Evolutionary conservation across 1,284 basidiomycete species (phyloP), one percentile per base, ranked within the genome.

Genomic region (Chalciporus sp.): DNA sequence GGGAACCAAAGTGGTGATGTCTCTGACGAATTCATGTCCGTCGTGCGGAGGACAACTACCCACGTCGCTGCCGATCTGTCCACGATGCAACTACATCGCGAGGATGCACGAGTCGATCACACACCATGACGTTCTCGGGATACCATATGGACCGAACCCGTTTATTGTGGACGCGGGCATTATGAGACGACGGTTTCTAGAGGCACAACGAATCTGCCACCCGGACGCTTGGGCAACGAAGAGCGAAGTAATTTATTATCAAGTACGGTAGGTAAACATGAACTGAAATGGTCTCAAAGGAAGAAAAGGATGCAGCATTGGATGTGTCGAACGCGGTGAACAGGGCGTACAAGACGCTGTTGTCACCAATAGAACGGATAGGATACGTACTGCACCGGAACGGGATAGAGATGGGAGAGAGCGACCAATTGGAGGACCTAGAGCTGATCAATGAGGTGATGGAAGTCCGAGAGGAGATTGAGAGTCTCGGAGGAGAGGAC

Each of bases 391-490:
- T 96, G 12, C 73, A 78, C 27, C 76, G 77, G 49, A 81, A 91
- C 59, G 84, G 86, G 7, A 59, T 82, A 33, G 77, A 78, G 9
- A 76, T 86, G 28, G 76, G 76, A 3, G 94, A 96, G 72, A 76
- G 75, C n/a, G 94, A 97, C 61, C 81, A 85, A 49, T 69, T 90
- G 27, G 83, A 88, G 7, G 90, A 96, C 66, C 74, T 83, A 31
- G 81, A 76, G 45, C 81, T 97, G 46, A 79, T 97, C 55, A 79
- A 80, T 69, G 84, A 91, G 61, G 83, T 96, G 42, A 86, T 97
- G 81, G 88, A 93, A 61, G 80, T 79, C n/a, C 74, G 92, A 43
- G 94, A 96, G 72, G 78, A 79, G 41, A 79, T 98, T 26, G 92
- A 94, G 56, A 82, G 83, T 33, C 85, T 91, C 1, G 57, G 68